Conservation (phyloP, 2,329 filamentous ascomycete species). For the Penicillium sp. region DNA sequence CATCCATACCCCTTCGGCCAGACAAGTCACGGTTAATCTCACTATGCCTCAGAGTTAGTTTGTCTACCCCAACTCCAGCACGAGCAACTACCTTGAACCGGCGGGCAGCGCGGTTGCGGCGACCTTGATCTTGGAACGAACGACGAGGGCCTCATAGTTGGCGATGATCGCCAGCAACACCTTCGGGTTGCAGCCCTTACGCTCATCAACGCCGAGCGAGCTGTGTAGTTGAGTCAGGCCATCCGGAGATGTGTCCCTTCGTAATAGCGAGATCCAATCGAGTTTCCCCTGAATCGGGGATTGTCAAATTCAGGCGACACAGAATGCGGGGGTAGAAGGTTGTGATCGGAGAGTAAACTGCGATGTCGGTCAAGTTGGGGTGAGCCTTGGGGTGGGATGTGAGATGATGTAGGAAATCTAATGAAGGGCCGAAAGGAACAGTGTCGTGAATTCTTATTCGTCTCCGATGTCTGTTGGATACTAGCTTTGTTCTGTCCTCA, state of each 20-base stretch:
- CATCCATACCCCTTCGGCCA: conserved; percentile 76
- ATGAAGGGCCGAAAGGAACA: too few species aligned
- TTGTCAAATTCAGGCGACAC: too few species aligned
- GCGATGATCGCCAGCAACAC: conserved; percentile 67
- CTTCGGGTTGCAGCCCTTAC: conserved; percentile 58
- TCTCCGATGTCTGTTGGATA: too few species aligned
- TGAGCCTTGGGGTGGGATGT: too few species aligned
- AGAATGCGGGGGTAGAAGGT: too few species aligned
- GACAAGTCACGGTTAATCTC: conserved; percentile 74
- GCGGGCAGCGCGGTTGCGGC: conserved; percentile 66
- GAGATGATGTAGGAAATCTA: too few species aligned
- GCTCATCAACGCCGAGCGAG: conserved; percentile 67
- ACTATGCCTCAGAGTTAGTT: conserved; percentile 49
- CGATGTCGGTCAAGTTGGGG: too few species aligned
- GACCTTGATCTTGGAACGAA: conserved; percentile 79
- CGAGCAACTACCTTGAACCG: conserved; percentile 74
- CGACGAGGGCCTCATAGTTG: conserved; percentile 71
- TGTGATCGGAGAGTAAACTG: neutral
- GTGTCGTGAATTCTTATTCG: too few species aligned
- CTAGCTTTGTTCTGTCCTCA: too few species aligned
- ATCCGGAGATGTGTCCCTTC: conserved; percentile 77
- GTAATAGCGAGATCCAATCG: conserved; percentile 63
- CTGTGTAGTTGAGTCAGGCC: conserved; percentile 66
- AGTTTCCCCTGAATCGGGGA: conserved; percentile 22
- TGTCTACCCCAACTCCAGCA: conserved; percentile 79